A percentile compares a stretch with the other conserved stretches of the same genome.
phyloP scores from a whole-genome alignment of 2,329 filamentous ascomycete species.

The Trichophaea hybrida region DNA sequence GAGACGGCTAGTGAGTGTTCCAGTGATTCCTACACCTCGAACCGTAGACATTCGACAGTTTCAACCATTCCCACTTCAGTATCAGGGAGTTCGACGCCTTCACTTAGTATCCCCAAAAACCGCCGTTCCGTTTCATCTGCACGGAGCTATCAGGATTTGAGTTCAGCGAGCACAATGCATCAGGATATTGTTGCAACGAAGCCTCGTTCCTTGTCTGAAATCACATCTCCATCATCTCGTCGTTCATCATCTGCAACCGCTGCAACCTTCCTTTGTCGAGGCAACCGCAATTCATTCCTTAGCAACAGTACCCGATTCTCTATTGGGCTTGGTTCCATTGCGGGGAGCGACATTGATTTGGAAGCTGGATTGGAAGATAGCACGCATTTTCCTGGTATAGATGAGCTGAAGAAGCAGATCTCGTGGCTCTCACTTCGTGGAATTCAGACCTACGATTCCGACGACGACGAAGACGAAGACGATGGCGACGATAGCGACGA shows the following conservation, averaged over 20 bases:
- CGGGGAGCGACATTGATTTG: not conserved
- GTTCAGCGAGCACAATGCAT: not conserved
- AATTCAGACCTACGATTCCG: constrained; percentile 2
- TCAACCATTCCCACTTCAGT: not conserved
- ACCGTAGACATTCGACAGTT: not conserved
- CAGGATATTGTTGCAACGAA: not conserved
- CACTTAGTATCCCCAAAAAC: not conserved
- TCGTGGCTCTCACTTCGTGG: constrained; percentile 15
- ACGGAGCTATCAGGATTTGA: not conserved
- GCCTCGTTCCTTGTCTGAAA: not conserved
- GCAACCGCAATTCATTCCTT: not conserved
- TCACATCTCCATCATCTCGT: not conserved
- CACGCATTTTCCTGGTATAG: constrained; percentile 17
- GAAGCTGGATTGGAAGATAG: constrained; percentile 9
- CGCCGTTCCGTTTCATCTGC: not conserved
- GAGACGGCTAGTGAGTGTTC: not conserved
- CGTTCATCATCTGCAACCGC: not conserved
- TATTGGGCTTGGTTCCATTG: constrained; percentile 1
- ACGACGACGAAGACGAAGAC: constrained; percentile 14
- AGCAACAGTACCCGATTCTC: not conserved
- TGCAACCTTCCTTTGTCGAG: not conserved
- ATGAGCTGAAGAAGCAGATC: constrained; percentile 15
- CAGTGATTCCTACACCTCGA: not conserved
- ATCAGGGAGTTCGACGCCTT: not conserved
- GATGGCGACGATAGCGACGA: constrained; percentile 13